phyloP scores from a whole-genome alignment of 306 rosid genomes.

The Crotalaria pallida region DNA sequence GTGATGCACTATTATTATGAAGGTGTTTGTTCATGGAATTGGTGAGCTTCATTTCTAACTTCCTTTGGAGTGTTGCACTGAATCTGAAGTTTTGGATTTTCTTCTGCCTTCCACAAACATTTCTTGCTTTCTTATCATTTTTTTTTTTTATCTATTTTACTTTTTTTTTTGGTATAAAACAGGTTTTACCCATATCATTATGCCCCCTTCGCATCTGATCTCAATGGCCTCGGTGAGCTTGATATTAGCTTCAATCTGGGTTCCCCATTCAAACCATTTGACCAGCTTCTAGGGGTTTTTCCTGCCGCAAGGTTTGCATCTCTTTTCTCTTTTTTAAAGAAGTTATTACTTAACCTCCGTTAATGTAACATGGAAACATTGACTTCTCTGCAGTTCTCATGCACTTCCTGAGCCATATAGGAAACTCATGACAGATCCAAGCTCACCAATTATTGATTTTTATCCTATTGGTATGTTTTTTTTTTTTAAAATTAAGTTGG shows the following conservation, averaged over 20 bases:
- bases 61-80: background rate
- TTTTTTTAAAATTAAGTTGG: constrained; percentile 1
- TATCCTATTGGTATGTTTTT: constrained; percentile 73
- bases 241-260: constrained; percentile 64
- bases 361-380: constrained; percentile 9
- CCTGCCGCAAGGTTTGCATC: constrained; percentile 87
- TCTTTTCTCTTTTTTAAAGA: background rate
- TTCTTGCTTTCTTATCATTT: background rate
- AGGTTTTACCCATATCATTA: constrained; percentile 99
- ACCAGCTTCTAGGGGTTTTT: constrained; percentile 95
- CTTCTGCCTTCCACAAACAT: background rate
- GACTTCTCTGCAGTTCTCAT: constrained; percentile 64
- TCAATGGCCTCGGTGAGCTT: constrained; percentile 68
- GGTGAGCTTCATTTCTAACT: constrained; percentile 48
- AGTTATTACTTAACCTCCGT: background rate
- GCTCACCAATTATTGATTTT: constrained; percentile 86
- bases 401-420: constrained; percentile 88
- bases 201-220: constrained; percentile 98
- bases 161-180: constrained; percentile 10
- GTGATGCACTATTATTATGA: constrained; percentile 96
- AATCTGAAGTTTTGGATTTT: constrained; percentile 2
- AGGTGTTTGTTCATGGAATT: constrained; percentile 98
- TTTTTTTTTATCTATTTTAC: background rate
- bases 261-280: constrained; percentile 87
- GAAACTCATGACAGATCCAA: constrained; percentile 76